Percentiles rank a stretch among this genome's conserved stretches.
Conservation (phyloP, 805 yeast species). For the Saturnispora ahearnii region DNA sequence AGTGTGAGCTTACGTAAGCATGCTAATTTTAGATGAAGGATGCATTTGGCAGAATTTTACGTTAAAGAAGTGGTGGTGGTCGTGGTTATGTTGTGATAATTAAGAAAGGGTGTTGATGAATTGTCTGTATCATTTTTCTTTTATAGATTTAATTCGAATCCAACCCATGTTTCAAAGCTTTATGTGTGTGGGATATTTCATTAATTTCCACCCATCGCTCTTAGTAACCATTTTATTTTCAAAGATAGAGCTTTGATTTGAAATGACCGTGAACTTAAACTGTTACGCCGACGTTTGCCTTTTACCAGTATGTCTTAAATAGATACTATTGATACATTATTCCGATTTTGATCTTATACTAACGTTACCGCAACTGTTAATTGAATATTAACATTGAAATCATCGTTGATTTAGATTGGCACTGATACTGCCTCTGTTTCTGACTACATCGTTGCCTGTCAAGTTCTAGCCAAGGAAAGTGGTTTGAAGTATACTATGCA, state of each 20-base stretch:
- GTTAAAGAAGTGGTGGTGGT: background rate
- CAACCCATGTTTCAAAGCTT: background rate
- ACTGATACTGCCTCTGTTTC: constrained; percentile 72
- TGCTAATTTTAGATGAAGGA: background rate
- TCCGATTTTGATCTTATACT: constrained; percentile 86
- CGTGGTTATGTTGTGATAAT: no score
- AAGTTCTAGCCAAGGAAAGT: constrained; percentile 50
- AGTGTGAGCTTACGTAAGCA: background rate
- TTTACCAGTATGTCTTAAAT: constrained; percentile 51
- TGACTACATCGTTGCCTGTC: constrained; percentile 67
- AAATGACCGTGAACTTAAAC: constrained; percentile 35
- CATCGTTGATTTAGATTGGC: constrained; percentile 44
- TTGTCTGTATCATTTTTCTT: background rate
- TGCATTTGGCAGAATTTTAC: no score
- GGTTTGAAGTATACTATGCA: constrained; percentile 64
- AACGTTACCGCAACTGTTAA: constrained; percentile 31
- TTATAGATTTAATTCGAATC: background rate
- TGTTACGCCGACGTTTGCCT: constrained; percentile 84
- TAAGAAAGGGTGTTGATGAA: no score
- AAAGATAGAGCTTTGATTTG: background rate
- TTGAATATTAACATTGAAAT: constrained; percentile 5
- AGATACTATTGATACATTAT: constrained; percentile 42
- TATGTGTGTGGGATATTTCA: background rate
- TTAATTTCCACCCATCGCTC: background rate
- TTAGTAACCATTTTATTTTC: background rate